A percentile compares a stretch with the other conserved stretches of the same genome.
Conservation (phyloP, 2,329 filamentous ascomycete genomes). For the Chaetomium globosum region DNA sequence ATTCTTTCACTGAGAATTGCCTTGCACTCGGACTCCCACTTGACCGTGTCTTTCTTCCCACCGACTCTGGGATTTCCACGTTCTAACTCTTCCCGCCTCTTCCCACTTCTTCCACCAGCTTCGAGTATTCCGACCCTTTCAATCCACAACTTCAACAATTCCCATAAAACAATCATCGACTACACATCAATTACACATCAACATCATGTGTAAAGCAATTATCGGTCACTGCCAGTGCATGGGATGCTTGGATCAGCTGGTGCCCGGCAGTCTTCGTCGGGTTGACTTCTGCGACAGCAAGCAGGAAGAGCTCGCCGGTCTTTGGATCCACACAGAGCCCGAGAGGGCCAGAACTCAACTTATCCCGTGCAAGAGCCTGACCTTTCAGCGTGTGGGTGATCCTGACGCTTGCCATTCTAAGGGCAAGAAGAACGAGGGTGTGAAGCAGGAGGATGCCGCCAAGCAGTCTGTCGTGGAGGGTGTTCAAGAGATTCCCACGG, state of each 20-base stretch:
- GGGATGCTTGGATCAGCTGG: neutral
- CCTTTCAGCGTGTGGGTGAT: neutral
- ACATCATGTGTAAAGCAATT: constrained; percentile 16
- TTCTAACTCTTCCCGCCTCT: too few species aligned
- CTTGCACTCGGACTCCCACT: too few species aligned
- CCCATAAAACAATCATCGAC: neutral
- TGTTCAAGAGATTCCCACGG: neutral
- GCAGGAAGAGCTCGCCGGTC: neutral
- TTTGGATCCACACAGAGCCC: neutral
- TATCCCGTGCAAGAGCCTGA: neutral
- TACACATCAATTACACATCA: neutral
- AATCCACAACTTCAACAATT: neutral
- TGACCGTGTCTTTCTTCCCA: too few species aligned
- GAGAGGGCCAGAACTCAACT: neutral
- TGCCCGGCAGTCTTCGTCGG: neutral
- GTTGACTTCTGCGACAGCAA: constrained; percentile 10
- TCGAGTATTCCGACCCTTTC: neutral
- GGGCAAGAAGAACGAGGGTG: neutral
- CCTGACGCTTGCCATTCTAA: neutral
- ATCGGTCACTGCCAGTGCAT: constrained; percentile 16
- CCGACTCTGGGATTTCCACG: too few species aligned
- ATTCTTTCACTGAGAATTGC: too few species aligned
- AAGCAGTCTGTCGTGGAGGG: neutral
- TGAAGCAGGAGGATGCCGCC: neutral
- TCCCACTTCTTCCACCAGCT: too few species aligned